Base-by-base conservation (phyloP, 352 stramenopile genomes). In the Poterioochromonas sp. region DNA sequence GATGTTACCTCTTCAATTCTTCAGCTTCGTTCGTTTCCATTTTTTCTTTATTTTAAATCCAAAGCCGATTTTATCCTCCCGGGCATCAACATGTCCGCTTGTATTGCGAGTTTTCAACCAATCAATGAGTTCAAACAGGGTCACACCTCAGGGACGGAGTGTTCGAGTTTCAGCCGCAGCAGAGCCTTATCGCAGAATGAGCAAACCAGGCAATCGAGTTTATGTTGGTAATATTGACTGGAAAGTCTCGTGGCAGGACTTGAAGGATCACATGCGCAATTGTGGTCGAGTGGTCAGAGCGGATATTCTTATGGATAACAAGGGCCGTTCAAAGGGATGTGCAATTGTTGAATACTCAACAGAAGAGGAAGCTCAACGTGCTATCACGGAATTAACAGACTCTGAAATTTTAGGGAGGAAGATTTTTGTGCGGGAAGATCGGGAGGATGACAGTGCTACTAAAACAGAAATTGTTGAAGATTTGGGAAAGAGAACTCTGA, bases 191-290 rank as follows among this genome's bases (percentile, higher is more conserved):
- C 26, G 15, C 47, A 58, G 15, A 15, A 58, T 58, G 47, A 26
- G 15, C 47, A 26, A 15, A 26, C 15, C 47, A 26, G 47, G 26
- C 47, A 26, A 15, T 58, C 47, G 47, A 26, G 89, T 95, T 20
- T 94, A 92, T 77, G 88, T 95, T 15, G 88, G 88, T 60, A 95
- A 98, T 77, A 82, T 98, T 12, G 87, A 87, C 41, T 98, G 90
- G 90, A 87, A 86, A 51, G 87, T 95, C 51, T 93, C 90, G 63
- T 98, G 92, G 92, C 90, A 96, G 79, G 90, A 97, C 37, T 88
- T 98, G 32, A 97, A 98, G 82, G 92, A 98, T 84, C 88, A 96
- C 84, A 96, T 97, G 88, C 29, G 76, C 20, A 82, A 81, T 51
- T 11, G 34, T 40, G 87, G 87, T 39, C 80, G 88, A 68, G 87